phyloP scores from a whole-genome alignment of 768 basidiomycete species.

The Naematelia aurantialba region DNA sequence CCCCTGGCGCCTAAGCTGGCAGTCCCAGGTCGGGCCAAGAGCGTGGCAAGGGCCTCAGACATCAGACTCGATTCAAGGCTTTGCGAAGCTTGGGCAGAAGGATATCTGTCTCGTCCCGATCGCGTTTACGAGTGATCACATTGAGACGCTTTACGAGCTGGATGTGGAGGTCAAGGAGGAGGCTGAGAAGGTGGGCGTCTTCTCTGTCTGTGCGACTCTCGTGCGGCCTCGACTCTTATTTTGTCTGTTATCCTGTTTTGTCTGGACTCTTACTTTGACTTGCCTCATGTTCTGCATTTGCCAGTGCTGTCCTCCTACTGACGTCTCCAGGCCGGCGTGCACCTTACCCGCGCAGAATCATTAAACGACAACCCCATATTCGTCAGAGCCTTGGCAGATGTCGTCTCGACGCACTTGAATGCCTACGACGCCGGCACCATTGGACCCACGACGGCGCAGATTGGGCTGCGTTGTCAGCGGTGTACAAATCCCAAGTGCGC shows the following conservation, averaged over 20 bases:
- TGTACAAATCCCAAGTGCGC: slow-evolving; percentile 86
- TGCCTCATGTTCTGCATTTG: background rate
- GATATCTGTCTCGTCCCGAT: slow-evolving; percentile 76
- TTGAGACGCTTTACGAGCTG: slow-evolving; percentile 94
- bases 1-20: slow-evolving; percentile 87
- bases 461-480: slow-evolving; percentile 85
- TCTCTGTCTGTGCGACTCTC: too few relatives aligned
- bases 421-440: slow-evolving; percentile 59
- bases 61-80: slow-evolving; percentile 72
- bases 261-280: background rate
- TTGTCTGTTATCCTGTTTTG: background rate
- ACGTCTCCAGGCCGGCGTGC: slow-evolving; percentile 71
- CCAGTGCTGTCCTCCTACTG: slow-evolving; percentile 1
- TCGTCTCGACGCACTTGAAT: slow-evolving; percentile 72
- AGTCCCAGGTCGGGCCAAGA: slow-evolving; percentile 92
- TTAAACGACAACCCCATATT: slow-evolving; percentile 95
- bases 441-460: slow-evolving; percentile 70
- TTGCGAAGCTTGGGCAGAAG: slow-evolving; percentile 53
- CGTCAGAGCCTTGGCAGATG: slow-evolving; percentile 88
- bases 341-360: slow-evolving; percentile 81
- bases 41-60: slow-evolving; percentile 99
- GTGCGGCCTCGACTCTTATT: too few relatives aligned
- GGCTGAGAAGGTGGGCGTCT: slow-evolving; percentile 71
- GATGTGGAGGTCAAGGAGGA: slow-evolving; percentile 91
- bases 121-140: slow-evolving; percentile 98